Evolutionary conservation across 768 basidiomycete species (phyloP), one percentile per base, ranked within the genome.

Genomic region (Calvatia gigantea): DNA sequence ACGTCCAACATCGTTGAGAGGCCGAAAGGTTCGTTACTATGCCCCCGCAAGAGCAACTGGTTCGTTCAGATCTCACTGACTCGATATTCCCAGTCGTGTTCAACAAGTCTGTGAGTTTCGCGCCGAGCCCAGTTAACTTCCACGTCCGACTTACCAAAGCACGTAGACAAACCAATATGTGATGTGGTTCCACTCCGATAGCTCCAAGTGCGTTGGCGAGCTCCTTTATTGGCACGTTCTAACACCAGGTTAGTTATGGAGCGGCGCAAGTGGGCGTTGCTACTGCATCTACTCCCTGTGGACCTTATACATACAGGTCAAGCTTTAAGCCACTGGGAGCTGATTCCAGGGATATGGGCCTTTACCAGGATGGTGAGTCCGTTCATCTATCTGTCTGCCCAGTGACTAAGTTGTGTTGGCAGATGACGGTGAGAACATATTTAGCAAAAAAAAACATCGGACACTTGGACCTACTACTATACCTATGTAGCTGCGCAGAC

Each of bases 151-250:
- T n/a, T 31, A 28, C 23, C 33, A 15, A 25, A 12, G 7, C 14
- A 17, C 17, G 28, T 51, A 85, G 82, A 84, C 78, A 60, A 71
- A 71, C 6, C 80, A 84, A 71, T 84, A 84, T 63, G 84, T 85
- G 19, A 83, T 86, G 83, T 86, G 84, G 84, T 86, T 86, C 71
- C 84, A 86, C 65, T 83, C 81, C 7, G 84, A 86, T 61, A 74
- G 72, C 21, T 81, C 80, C 58, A 78, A 82, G 83, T 83, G 58
- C 39, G 71, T 65, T 49, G 3, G 28, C 25, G 23, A 9, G 4
- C 37, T n/a, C n/a, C 4, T 21, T 44, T 41, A 32, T 23, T 27
- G 37, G 29, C 27, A 27, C n/a, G 7, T 15, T 27, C 32, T 43
- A 6, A 37, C 12, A 33, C 25, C 46, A 46, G 25, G 32, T 11